These are phyloP conservation scores for Phascolomyces articulosus DNA, from an alignment of 371 early-diverging fungal species.

Conservation along the genomic window DNA sequence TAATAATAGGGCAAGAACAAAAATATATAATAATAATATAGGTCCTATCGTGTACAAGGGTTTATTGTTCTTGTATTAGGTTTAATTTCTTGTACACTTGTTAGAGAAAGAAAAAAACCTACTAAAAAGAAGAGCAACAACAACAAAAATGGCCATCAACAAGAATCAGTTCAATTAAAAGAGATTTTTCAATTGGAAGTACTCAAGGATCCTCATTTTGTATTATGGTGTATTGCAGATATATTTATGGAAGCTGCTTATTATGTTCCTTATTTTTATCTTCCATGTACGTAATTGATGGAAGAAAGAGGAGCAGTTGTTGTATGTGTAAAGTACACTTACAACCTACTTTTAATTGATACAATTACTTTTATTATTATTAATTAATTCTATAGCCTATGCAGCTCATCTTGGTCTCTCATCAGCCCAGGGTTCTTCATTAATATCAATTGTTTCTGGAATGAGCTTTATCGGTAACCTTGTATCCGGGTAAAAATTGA, in stretches of 20 bases:
- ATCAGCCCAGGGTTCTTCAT: conserved; percentile 16
- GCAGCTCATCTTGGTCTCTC: conserved; percentile 22
- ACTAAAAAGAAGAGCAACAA: conserved; percentile 5
- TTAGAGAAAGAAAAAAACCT: conserved; percentile 20
- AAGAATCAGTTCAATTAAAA: not conserved
- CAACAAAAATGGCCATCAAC: too few relatives aligned
- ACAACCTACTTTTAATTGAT: not conserved
- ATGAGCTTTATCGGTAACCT: conserved; percentile 55
- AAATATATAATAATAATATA: not conserved
- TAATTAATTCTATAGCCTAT: conserved; percentile 13
- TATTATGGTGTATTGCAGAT: conserved; percentile 32
- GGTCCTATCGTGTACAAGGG: conserved; percentile 41
- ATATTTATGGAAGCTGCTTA: conserved; percentile 45
- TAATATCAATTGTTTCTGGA: conserved; percentile 35
- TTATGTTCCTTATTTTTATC: conserved; percentile 53
- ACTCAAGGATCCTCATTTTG: conserved; percentile 33
- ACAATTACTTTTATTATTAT: not conserved
- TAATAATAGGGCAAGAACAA: too few relatives aligned
- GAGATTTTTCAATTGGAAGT: conserved; percentile 36
- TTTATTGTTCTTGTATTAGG: conserved; percentile 42
- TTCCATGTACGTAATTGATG: conserved; percentile 33
- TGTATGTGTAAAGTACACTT: not conserved
- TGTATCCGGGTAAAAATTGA: conserved; percentile 31
- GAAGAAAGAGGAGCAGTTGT: not conserved
- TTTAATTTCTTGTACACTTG: conserved; percentile 24